These are phyloP conservation scores for Aspergillus vadensis DNA, from an alignment of 2,329 filamentous ascomycete species.

Conservation along the genomic window DNA sequence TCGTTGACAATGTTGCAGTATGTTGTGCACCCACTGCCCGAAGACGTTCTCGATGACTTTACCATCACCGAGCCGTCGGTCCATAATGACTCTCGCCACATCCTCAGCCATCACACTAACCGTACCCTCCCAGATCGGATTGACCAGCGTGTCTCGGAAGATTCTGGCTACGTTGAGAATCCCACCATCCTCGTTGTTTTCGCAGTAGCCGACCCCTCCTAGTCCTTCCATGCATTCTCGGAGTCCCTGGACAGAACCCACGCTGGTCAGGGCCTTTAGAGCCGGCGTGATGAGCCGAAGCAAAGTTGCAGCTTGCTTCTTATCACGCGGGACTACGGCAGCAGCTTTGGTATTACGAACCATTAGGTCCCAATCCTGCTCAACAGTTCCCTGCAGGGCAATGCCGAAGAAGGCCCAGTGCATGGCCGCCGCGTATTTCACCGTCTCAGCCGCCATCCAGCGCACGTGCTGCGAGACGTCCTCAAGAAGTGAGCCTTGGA, in stretches of 20 bases:
- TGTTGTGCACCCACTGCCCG: neutral
- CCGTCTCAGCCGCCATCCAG: conserved; percentile 41
- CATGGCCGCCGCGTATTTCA: conserved; percentile 42
- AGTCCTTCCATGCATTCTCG: conserved; percentile 44
- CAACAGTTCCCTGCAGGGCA: conserved; percentile 48
- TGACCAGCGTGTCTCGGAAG: conserved; percentile 62
- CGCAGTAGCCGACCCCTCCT: conserved; percentile 44
- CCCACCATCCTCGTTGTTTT: conserved; percentile 52
- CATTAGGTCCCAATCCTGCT: conserved; percentile 53
- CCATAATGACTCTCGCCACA: neutral
- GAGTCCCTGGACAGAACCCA: conserved; percentile 32
- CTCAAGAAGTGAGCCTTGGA: conserved; percentile 40
- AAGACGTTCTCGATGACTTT: neutral
- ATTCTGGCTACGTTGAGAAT: conserved; percentile 67
- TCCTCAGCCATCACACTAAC: conserved; percentile 64
- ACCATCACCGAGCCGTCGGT: neutral
- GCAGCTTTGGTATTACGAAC: conserved; percentile 19
- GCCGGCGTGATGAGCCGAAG: conserved; percentile 35
- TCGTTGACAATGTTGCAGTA: neutral
- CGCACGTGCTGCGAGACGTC: conserved; percentile 46
- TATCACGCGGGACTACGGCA: conserved; percentile 45
- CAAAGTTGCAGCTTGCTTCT: conserved; percentile 28
- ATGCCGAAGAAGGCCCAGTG: conserved; percentile 41
- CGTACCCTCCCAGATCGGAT: conserved; percentile 70
- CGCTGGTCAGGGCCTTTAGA: conserved; percentile 40